Evolutionary conservation across 805 yeast species (phyloP), one percentile per base, ranked within the genome.

Genomic region (Brettanomyces naardenensis): DNA sequence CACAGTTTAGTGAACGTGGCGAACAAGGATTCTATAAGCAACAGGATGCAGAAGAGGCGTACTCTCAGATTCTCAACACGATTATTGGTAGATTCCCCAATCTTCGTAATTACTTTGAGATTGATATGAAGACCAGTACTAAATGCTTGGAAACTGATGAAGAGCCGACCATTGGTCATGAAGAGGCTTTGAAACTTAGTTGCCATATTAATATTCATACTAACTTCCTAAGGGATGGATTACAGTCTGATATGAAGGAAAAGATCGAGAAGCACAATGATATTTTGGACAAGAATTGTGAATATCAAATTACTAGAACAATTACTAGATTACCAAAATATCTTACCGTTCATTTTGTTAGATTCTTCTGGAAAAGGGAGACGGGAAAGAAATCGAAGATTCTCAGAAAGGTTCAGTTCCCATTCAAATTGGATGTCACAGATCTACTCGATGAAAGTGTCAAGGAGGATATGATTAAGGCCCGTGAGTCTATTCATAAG

Each of bases 1-100:
- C 97, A 2, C 97, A 92, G 61, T 92, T 92, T 61, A 84, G 82
- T 31, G 97, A 90, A 56, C 74, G 77, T 43, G 81, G 76, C 43
- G 63, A 65, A 21, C 65, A 67, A 36, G 97, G 97, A 1, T 63
- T 71, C 40, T 83, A 73, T 55, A 88, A 86, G 60, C 98, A 92
- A 64, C 99, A 92, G 63, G 99, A 92, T 65, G 98, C 98, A 0
- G 99, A 92, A 64, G 99, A 92, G 58, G 83, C 90, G 14, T 88
- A 78, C 62, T 80, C 96, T n/a, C 90, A 83, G 57, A 70, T 92
- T 36, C 61, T 89, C 44, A 62, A 66, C 26, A 61, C 69, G 23
- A 58, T 86, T 42, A 58, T 70, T 27, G 52, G 59, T 18, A 70
- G 67, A 10, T 68, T 71, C 40, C 71, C 73, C 19, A 69, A 74